Evolutionary conservation across 306 rosid species (phyloP).

Genomic region (Quercus parvula): DNA sequence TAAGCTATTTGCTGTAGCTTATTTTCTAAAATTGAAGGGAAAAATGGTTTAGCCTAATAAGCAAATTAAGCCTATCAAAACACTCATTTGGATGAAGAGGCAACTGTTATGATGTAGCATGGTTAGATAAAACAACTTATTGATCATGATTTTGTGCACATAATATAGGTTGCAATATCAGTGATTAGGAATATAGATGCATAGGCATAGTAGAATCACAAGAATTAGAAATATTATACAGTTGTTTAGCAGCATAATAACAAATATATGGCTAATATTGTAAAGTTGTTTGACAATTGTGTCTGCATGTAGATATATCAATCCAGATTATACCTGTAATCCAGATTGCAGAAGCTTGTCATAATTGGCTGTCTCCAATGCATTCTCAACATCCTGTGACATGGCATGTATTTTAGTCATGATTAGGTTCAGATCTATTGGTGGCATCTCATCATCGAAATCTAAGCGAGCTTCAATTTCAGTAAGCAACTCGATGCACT

Average conservation of each 20-base stretch:
- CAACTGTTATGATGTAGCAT: not conserved
- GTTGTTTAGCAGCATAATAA: not conserved
- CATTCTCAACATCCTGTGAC: conserved; percentile 76
- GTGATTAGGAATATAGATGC: not conserved
- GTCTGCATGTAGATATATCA: not conserved
- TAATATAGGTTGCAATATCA: not conserved
- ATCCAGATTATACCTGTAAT: conserved; percentile 56
- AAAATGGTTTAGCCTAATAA: no score
- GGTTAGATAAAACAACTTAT: not conserved
- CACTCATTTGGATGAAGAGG: not conserved
- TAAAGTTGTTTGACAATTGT: not conserved
- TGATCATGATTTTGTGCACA: not conserved
- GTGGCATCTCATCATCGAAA: conserved; percentile 96
- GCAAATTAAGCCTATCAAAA: no score
- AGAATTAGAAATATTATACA: not conserved
- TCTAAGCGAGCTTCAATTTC: conserved; percentile 97
- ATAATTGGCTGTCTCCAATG: conserved; percentile 84
- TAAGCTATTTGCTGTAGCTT: no score
- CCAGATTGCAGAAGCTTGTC: conserved; percentile 98
- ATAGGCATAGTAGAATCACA: not conserved
- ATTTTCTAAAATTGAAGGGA: no score
- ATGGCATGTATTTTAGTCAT: conserved; percentile 56
- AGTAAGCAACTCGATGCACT: conserved; percentile 87
- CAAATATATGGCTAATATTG: no score
- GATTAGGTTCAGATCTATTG: conserved; percentile 52